A percentile compares a stretch with the other conserved stretches of the same genome.
Evolutionary conservation across 1,139 yeast genomes (phyloP).

Genomic region (Candida smagusa): DNA sequence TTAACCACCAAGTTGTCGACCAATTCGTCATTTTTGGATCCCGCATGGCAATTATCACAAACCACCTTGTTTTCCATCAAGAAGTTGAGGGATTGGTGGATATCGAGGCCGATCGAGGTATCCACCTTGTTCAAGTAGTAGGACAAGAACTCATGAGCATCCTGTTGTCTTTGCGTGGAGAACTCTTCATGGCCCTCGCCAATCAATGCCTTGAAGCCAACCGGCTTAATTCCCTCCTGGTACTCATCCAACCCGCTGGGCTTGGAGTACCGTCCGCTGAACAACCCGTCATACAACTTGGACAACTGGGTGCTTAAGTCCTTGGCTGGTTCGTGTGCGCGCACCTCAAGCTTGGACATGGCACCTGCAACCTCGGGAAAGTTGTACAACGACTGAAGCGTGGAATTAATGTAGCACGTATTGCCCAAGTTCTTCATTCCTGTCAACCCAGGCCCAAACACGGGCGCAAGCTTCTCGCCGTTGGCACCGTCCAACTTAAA

Average conservation of each 20-base stretch:
- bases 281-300: constrained; percentile 76
- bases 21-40: constrained; percentile 54
- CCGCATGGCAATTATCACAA: constrained; percentile 61
- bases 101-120: constrained; percentile 40
- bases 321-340: constrained; percentile 50
- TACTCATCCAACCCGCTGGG: constrained; percentile 51
- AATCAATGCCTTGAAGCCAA: constrained; percentile 67
- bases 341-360: constrained; percentile 23
- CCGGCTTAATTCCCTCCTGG: constrained; percentile 76
- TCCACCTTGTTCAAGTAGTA: constrained; percentile 67
- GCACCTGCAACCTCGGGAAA: constrained; percentile 36
- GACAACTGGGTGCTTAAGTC: constrained; percentile 70
- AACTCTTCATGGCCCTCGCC: constrained; percentile 83
- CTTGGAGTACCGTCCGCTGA: constrained; percentile 69
- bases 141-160: constrained; percentile 84
- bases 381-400: constrained; percentile 60
- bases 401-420: constrained; percentile 86
- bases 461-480: constrained; percentile 63
- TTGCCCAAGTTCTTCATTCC: constrained; percentile 91
- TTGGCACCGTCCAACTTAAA: constrained; percentile 73
- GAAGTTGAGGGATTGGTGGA: constrained; percentile 60
- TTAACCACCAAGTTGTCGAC: constrained; percentile 71
- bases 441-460: constrained; percentile 67
- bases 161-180: constrained; percentile 86
- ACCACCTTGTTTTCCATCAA: constrained; percentile 61